Percentiles rank a stretch among this genome's conserved stretches.
Evolutionary conservation across 2,329 filamentous ascomycete genomes (phyloP).

Genomic region (Coleophoma eucalyptorum): DNA sequence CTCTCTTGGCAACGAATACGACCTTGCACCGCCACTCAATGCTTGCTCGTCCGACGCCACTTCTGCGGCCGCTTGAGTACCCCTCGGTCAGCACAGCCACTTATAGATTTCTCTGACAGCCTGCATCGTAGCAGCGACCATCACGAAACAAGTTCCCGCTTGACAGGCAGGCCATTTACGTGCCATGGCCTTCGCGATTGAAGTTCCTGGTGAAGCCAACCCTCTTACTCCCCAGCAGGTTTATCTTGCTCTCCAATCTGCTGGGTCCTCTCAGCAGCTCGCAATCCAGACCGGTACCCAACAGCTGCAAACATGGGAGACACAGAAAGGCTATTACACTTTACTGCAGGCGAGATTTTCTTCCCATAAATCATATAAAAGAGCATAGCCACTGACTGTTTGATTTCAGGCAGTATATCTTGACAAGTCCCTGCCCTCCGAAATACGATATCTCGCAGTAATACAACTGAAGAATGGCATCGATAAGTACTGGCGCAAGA

Average conservation of each 20-base stretch:
- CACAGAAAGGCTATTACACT: constrained; percentile 60
- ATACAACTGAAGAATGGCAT: constrained; percentile 97
- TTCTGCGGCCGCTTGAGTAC: too few species aligned
- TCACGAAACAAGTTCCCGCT: too few species aligned
- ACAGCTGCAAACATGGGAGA: constrained; percentile 71
- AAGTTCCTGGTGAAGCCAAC: constrained; percentile 78
- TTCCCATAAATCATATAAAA: too few species aligned
- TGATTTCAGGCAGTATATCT: constrained; percentile 69
- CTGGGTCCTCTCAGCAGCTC: constrained; percentile 57
- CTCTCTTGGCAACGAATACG: too few species aligned
- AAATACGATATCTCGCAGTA: constrained; percentile 83
- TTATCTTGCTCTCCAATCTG: constrained; percentile 59
- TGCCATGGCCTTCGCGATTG: constrained; percentile 67
- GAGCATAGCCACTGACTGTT: too few species aligned
- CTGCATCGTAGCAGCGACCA: too few species aligned
- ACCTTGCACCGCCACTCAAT: too few species aligned
- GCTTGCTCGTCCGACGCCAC: too few species aligned
- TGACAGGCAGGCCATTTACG: background rate
- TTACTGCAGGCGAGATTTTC: constrained; percentile 56
- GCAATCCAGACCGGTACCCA: constrained; percentile 63
- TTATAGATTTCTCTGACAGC: too few species aligned
- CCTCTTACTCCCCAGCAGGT: constrained; percentile 63
- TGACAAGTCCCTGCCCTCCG: constrained; percentile 69
- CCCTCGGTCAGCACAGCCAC: too few species aligned
- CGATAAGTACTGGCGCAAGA: constrained; percentile 86